phyloP scores from a whole-genome alignment of 495 filamentous ascomycete species.

The Chaetomidium leptoderma region DNA sequence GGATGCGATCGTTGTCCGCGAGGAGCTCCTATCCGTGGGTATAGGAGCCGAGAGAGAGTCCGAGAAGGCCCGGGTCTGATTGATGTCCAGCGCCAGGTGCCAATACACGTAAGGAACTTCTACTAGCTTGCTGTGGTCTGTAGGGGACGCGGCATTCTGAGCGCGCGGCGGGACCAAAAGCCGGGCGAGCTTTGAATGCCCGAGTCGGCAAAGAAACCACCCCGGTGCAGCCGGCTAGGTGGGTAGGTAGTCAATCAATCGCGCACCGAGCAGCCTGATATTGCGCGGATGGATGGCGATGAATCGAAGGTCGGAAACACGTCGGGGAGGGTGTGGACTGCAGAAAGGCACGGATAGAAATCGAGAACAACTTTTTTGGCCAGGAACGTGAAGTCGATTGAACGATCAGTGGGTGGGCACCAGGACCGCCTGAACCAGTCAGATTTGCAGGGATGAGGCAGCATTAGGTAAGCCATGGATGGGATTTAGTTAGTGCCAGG shows the following conservation, averaged over 20 bases:
- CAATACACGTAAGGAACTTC: background rate
- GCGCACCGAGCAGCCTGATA: background rate
- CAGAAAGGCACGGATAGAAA: no score
- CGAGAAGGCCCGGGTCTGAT: no score
- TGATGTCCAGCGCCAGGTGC: background rate
- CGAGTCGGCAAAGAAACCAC: background rate
- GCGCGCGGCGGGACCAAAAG: slow-evolving; percentile 3
- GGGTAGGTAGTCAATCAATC: background rate
- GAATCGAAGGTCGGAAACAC: background rate
- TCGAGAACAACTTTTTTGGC: no score
- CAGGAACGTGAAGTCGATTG: no score
- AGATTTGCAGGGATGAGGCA: no score
- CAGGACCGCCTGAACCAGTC: no score
- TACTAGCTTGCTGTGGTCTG: background rate
- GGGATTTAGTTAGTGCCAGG: background rate
- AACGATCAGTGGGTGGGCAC: no score
- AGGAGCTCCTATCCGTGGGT: background rate
- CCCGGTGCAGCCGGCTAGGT: background rate
- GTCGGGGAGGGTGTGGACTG: background rate
- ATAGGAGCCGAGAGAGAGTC: background rate
- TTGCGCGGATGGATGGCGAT: background rate
- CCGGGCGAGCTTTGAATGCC: background rate
- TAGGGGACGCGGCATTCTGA: slow-evolving; percentile 1
- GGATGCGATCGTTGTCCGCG: slow-evolving; percentile 11
- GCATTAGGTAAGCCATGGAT: no score